Base-by-base conservation (phyloP, 108 stramenopile species). In the Chaetoceros muelleri region DNA sequence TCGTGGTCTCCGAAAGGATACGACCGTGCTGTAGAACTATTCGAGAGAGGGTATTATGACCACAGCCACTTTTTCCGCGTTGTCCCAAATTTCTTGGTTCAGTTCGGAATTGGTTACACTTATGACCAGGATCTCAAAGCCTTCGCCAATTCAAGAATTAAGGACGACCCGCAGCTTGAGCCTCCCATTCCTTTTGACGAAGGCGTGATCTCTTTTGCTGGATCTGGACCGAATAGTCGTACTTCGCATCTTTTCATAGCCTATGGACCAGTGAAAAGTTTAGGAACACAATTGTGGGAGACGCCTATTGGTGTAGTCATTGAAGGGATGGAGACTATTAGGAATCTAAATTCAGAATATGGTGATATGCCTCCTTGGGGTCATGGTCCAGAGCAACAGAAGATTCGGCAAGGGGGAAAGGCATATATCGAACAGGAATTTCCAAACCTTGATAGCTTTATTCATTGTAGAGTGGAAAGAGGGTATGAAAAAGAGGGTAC, bases 1-100 rank as follows among this genome's bases (percentile, higher is more conserved):
- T n/a, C n/a, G n/a, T 96, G 95, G 95, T 74, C 82, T 45, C 95
- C 95, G 0, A 53, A 85, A 28, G 95, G 95, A 10, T 93, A 90
- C 24, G 86, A 86, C 58, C 79, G 84, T 10, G 90, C 91, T 1
- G 79, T 90, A 1, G 67, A 78, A 1, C 77, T 96, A 16, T 93
- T 90, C 52, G 76, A 87, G 53, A 65, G 74, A 1, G 67, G 81
- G 1, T 96, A 82, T 50, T 96, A 77, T 68, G 90, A 93, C 49
- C 55, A 72, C 5, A 66, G 67, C 19, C 85, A 91, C 53, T 85
- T 96, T 60, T 96, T 84, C 49, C 85, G 85, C 18, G 79, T 78
- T 2, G 90, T 90, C 0, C 78, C 73, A 3, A 78, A 85, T 17
- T 96, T 91, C 48, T 58, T 93, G 44, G 88, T 90, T 2, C 95